Base-by-base conservation (phyloP, 192 early-diverging fungal genomes). In the Cetraspora pellucida region DNA sequence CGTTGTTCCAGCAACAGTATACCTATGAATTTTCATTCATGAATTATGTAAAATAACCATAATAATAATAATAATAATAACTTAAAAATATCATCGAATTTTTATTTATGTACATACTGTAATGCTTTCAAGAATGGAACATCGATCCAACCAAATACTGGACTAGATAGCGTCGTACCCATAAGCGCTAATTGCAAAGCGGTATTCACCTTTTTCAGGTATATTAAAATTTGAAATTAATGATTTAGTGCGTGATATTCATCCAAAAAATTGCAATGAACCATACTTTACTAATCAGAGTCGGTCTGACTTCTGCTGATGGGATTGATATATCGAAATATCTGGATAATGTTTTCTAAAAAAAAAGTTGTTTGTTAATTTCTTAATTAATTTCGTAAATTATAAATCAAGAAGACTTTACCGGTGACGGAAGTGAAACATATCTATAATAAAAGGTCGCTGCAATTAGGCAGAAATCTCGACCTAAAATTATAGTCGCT, bases 271-370 rank as follows among this genome's bases (percentile, higher is more conserved):
- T 19, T 28, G 27, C 3, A 17, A 27, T 28, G 2, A 43, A 14
- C 50, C 23, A 57, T 82, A 88, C 85, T 76, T 97, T 98, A 84
- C 94, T 95, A 47, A 97, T 93, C 30, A 82, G 77, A 4, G 95
- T 96, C 17, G 97, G 95, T 14, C 86, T 83, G 9, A 99, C 95
- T 84, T 99, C 96, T 1, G 94, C 95, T 8, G 93, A 95, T 7
- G 93, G 91, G 30, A 97, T 91, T 1, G 94, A 91, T 23, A 97
- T 86, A 80, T 97, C 95, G 87, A 92, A 99, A 75, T 95, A 97
- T 27, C 94, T 85, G 8, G 58, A 72, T 44, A 91, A 82, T 0
- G 95, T 96, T 87, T 95, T 97, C 87, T 91, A 70, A 14, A 49
- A 43, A 54, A 77, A 79, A 28, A 66, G 13, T 69, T 67, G 46